Percentiles rank a stretch among this genome's conserved stretches.
These are phyloP conservation scores for Hyphodiscus hymeniophilus DNA, from an alignment of 495 filamentous ascomycete genomes.

Conservation along the genomic window DNA sequence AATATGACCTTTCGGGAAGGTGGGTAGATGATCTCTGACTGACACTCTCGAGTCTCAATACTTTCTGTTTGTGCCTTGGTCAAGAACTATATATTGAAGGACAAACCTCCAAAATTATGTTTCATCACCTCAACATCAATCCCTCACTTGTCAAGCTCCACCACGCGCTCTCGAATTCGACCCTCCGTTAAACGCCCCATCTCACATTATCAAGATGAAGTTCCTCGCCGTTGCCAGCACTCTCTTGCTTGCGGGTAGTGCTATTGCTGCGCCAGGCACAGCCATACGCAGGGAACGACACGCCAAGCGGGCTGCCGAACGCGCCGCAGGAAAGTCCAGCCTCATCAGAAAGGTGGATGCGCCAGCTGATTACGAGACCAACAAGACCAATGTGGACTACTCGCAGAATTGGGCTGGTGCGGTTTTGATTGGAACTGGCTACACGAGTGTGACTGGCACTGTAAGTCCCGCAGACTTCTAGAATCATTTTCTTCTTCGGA, in stretches of 20 bases:
- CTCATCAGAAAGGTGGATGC: not conserved
- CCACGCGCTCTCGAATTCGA: no score
- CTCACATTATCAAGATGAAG: constrained; percentile 5
- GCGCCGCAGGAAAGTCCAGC: not conserved
- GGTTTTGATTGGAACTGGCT: constrained; percentile 21
- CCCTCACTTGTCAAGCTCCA: no score
- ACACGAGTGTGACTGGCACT: constrained; percentile 43
- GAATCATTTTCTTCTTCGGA: no score
- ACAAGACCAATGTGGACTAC: constrained; percentile 26
- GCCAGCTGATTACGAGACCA: not conserved
- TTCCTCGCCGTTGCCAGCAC: constrained; percentile 9
- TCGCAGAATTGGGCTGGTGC: constrained; percentile 52
- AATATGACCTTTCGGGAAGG: no score
- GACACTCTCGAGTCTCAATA: no score
- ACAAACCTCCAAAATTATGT: no score
- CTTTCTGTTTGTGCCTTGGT: no score
- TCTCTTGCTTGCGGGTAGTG: constrained; percentile 1
- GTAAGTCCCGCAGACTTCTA: no score
- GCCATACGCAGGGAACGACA: not conserved
- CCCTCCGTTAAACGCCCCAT: no score
- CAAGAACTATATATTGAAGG: no score
- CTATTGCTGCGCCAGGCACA: constrained; percentile 9
- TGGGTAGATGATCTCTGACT: no score
- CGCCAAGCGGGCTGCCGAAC: constrained; percentile 1
- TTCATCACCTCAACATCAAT: no score